Evolutionary conservation across 192 early-diverging fungal species (phyloP).

Genomic region (Coemansia sp.): DNA sequence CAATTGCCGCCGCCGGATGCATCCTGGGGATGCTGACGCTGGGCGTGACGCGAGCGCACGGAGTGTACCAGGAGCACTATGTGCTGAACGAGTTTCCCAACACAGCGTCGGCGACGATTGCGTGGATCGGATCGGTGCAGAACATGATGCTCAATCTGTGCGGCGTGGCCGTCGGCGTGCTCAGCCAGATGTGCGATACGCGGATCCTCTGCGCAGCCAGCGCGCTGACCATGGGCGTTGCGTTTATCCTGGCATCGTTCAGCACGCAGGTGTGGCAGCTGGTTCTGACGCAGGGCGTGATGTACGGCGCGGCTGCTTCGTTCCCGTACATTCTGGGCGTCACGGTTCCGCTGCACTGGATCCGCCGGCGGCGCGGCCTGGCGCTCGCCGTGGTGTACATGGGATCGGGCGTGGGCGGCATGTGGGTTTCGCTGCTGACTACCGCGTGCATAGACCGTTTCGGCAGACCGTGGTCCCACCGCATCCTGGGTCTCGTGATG

Average conservation of each 20-base stretch:
- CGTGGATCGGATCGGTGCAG: slow-evolving; percentile 54
- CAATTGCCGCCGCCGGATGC: slow-evolving; percentile 40
- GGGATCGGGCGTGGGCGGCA: slow-evolving; percentile 49
- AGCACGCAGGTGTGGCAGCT: slow-evolving; percentile 57
- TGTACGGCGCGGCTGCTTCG: slow-evolving; percentile 44
- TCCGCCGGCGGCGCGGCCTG: slow-evolving; percentile 30
- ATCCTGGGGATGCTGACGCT: slow-evolving; percentile 46
- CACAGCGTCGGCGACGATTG: slow-evolving; percentile 22
- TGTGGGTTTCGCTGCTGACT: slow-evolving; percentile 45
- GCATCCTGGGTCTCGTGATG: slow-evolving; percentile 41
- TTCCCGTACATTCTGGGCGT: slow-evolving; percentile 52
- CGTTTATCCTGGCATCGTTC: slow-evolving; percentile 54
- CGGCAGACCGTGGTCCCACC: slow-evolving; percentile 42
- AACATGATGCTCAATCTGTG: slow-evolving; percentile 47
- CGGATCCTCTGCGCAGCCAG: slow-evolving; percentile 29
- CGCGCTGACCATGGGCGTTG: slow-evolving; percentile 23
- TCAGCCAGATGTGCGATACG: slow-evolving; percentile 36
- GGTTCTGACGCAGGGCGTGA: slow-evolving; percentile 50
- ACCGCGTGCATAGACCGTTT: slow-evolving; percentile 24
- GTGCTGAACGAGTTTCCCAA: slow-evolving; percentile 31
- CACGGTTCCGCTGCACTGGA: slow-evolving; percentile 47
- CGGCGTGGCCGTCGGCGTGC: slow-evolving; percentile 42
- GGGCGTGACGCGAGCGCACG: slow-evolving; percentile 44
- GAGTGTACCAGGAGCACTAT: slow-evolving; percentile 54
- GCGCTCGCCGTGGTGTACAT: slow-evolving; percentile 39